Evolutionary conservation across 1,284 basidiomycete genomes (phyloP).

Genomic region (Afroboletus lepidellus): DNA sequence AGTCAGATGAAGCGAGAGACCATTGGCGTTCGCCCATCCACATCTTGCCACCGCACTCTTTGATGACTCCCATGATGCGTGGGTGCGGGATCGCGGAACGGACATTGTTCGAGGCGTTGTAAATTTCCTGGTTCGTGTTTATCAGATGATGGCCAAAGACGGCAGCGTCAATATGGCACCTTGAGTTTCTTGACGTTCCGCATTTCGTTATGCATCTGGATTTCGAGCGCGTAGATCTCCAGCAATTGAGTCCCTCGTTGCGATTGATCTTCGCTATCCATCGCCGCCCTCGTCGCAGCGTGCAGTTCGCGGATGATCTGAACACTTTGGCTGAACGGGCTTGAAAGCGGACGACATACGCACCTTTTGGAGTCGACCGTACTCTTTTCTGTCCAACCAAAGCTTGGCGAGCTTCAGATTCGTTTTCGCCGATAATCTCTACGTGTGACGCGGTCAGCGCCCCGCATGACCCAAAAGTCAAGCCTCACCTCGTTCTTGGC

Average conservation of each 20-base stretch:
- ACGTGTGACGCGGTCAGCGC: constrained; percentile 4
- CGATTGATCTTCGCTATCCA: constrained; percentile 80
- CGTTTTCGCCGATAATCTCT: constrained; percentile 93
- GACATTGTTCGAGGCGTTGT: constrained; percentile 91
- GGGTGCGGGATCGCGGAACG: constrained; percentile 98
- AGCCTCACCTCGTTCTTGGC: constrained; percentile 94
- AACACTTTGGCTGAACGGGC: not conserved
- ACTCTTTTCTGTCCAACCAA: constrained; percentile 96
- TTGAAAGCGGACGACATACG: constrained; percentile 15
- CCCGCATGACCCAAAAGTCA: no score
- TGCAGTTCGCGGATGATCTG: constrained; percentile 77
- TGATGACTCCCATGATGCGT: constrained; percentile 97
- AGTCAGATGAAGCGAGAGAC: constrained; percentile 95
- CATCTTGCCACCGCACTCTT: constrained; percentile 99
- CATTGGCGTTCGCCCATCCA: constrained; percentile 99
- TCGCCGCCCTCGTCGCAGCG: constrained; percentile 54
- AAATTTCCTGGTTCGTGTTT: constrained; percentile 73
- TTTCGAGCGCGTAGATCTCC: constrained; percentile 98
- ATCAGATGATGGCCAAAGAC: not conserved
- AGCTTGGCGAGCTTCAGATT: constrained; percentile 97
- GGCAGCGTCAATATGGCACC: constrained; percentile 43
- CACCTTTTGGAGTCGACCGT: constrained; percentile 78
- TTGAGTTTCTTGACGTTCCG: constrained; percentile 96
- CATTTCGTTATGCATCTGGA: constrained; percentile 98
- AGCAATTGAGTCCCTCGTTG: constrained; percentile 89